Percentiles rank a stretch among this genome's conserved stretches.
Conservation (phyloP, 495 filamentous ascomycete genomes). For the Penicillium chermesinum region DNA sequence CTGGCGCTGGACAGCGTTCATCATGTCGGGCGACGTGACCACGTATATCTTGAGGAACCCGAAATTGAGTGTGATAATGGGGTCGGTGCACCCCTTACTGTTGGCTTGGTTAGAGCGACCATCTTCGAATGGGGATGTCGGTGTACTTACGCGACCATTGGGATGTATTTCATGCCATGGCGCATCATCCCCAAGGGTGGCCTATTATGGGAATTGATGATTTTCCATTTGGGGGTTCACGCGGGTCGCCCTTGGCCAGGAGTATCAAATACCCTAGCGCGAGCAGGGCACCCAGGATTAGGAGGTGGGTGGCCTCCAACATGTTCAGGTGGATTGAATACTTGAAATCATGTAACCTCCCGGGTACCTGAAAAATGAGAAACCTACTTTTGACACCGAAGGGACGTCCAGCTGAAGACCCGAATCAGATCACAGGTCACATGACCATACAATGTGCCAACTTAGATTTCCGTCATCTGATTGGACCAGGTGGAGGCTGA, state of each 20-base stretch:
- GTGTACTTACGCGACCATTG: conserved; percentile 9
- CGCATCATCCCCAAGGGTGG: conserved; percentile 35
- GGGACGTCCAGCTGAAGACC: no score
- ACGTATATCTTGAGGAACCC: conserved; percentile 41
- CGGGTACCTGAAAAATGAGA: no score
- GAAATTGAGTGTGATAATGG: conserved; percentile 41
- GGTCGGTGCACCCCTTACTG: conserved; percentile 22
- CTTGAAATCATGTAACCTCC: no score
- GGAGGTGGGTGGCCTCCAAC: conserved; percentile 8
- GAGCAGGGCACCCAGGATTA: conserved; percentile 8
- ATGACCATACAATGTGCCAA: neutral
- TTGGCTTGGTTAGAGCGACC: no score
- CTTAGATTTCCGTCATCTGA: no score
- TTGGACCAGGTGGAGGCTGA: no score
- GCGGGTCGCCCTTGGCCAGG: conserved; percentile 24
- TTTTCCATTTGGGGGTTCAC: conserved; percentile 40
- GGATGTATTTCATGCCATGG: conserved; percentile 35
- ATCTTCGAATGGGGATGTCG: no score
- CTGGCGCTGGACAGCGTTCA: conserved; percentile 39
- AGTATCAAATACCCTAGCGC: conserved; percentile 11
- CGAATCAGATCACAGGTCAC: no score
- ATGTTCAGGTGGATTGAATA: no score
- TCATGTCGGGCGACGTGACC: conserved; percentile 35
- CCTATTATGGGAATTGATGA: conserved; percentile 40
- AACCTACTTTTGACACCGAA: no score